phyloP scores from a whole-genome alignment of 352 stramenopile genomes.

The Phytophthora colocasiae region DNA sequence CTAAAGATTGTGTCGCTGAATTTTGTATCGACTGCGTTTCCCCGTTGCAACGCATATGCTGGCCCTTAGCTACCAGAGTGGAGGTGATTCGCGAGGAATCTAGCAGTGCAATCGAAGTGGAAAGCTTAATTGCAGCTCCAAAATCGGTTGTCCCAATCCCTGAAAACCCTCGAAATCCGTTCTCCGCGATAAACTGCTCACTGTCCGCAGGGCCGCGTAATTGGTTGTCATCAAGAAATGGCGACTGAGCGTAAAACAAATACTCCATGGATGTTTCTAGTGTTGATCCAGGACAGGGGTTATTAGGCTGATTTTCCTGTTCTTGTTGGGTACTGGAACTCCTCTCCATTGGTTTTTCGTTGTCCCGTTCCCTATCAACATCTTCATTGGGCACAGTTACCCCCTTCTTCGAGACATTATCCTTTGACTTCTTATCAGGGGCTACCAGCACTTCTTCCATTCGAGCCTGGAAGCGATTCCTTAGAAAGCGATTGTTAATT shows the following conservation, averaged over 20 bases:
- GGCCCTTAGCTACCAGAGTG: constrained; percentile 25
- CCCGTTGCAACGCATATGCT: constrained; percentile 18
- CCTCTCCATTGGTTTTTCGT: constrained; percentile 6
- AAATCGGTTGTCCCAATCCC: constrained; percentile 61
- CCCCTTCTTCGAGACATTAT: constrained; percentile 85
- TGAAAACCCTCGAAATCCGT: constrained; percentile 65
- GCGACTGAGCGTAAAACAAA: constrained; percentile 78
- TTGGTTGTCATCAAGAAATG: constrained; percentile 47
- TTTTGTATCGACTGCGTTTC: neutral
- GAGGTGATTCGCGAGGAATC: constrained; percentile 47
- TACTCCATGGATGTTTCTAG: constrained; percentile 81
- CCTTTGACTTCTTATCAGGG: constrained; percentile 68
- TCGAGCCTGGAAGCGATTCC: constrained; percentile 85
- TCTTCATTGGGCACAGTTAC: constrained; percentile 61
- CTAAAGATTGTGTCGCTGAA: constrained; percentile 5
- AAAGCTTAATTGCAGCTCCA: constrained; percentile 70
- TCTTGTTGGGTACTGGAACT: constrained; percentile 8
- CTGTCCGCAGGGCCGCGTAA: constrained; percentile 36
- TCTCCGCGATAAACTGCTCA: constrained; percentile 71
- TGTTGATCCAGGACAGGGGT: constrained; percentile 32
- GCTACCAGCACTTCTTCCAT: constrained; percentile 81
- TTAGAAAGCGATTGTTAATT: constrained; percentile 90
- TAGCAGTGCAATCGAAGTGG: constrained; percentile 76
- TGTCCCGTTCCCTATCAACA: constrained; percentile 7
- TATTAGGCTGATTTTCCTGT: constrained; percentile 12